Evolutionary conservation across 2,329 filamentous ascomycete species (phyloP), one percentile per base, ranked within the genome.

Genomic region (Fusarium verticillioides): DNA sequence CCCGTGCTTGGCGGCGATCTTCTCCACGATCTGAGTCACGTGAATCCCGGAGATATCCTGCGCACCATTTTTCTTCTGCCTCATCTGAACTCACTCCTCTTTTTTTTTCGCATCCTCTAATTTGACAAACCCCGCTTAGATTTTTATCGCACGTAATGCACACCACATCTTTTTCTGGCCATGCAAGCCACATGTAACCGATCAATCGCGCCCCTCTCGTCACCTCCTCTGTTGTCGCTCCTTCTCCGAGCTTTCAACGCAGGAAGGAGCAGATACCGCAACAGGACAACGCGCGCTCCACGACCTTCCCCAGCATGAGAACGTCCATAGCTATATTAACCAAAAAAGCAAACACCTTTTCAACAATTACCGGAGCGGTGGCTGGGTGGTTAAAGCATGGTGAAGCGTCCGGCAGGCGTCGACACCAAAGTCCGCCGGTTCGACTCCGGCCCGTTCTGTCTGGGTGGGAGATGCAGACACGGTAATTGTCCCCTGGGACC

Each of bases 371-470:
- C 10, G n/a, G 26, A 40, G 63, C 40, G 63, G 54, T 67, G n/a
- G 47, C 63, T 37, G 30, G 47, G 42, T 67, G 63, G 52, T 60
- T 60, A 60, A 66, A 18, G 64, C 64, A 37, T 66, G 39, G 23
- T 28, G 62, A 21, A 42, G 0, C 7, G 18, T 15, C 0, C 28
- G 30, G 9, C 16, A 16, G 37, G 12, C 32, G 9, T 12, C 39
- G n/a, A 3, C 30, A 3, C 60, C 26, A 40, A 42, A 6, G 6
- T 32, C 7, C 62, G 40, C 30, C 42, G 53, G 54, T 67, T 68
- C 54, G 47, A 68, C 63, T 37, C 63, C 63, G 47, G 23, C 2
- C 19, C 46, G 39, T 8, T 28, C 11, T 39, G 34, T 23, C 36
- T 56, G 63, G 28, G 36, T 56, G 63, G 59, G 63, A 57, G 40